Evolutionary conservation across 2,329 filamentous ascomycete genomes (phyloP), one percentile per base, ranked within the genome.

Genomic region (Sclerotinia trifoliorum): DNA sequence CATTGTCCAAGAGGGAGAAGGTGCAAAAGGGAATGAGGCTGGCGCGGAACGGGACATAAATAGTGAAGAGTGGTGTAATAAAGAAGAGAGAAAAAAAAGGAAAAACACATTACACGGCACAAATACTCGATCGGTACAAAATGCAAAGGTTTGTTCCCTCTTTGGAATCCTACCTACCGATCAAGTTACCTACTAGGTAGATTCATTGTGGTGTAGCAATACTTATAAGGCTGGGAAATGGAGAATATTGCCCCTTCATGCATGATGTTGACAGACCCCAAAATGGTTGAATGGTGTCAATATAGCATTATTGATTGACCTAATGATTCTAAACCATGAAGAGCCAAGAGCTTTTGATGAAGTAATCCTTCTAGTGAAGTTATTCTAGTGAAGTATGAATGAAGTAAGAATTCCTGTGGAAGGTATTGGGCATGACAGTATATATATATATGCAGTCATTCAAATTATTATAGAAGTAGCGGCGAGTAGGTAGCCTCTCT

Each of bases 211-310:
- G 52, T 55, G 29, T n/a, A 19, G 19, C 39, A 35, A 55, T 55
- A 32, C 11, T 35, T 55, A 21, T 35, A 55, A 55, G 52, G 52
- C 52, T 55, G 52, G n/a, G 52, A 55, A 55, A 29, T 35, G 52
- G 29, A 55, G 52, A 48, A 48, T n/a, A 54, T 29, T 55, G 19
- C 39, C 29, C 26, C 29, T 35, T 32, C 52, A 55, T 55, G 52
- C 52, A 35, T 55, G 29, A 32, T n/a, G 10, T 35, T 29, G 10
- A 55, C 29, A 55, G 17, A 55, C 29, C 52, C 32, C 32, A 35
- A 21, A 15, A 24, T 39, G 10, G 21, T 56, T 35, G 11, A 32
- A 13, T 11, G 39, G 11, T 42, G 0, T 42, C 39, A 17, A 42
- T 42, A 4, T 42, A 42, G 21, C 32, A 39, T 39, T 39, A 24